Evolutionary conservation across 176 grass and related monocot genomes (phyloP), one percentile per base, ranked within the genome.

Genomic region (Ensete glaucum): DNA sequence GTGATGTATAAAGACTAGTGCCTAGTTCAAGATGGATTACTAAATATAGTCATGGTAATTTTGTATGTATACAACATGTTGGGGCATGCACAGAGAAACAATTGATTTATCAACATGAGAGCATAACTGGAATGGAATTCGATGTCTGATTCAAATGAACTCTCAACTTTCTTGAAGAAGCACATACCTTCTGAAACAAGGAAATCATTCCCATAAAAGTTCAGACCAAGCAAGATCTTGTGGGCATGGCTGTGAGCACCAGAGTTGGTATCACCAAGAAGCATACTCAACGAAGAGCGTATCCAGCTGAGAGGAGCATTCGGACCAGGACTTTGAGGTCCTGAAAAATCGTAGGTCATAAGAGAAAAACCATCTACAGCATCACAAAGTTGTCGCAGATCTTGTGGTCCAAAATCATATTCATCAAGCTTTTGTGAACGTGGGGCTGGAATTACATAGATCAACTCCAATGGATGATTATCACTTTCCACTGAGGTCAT

Each of bases 121-220:
- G 34, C 34, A 43, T 43, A 43, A 43, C 34, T 43, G 5, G 34
- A 43, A 43, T 43, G 34, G 34, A 6, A 43, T 43, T 43, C 34
- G 5, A 43, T 43, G 34, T 43, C 34, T 43, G 34, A 27, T 27
- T 8, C 63, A 26, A 50, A 1, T 0, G 8, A 73, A 26, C 53
- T 55, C 20, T 73, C 21, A 23, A 43, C 34, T 43, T 43, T 43
- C 34, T 43, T 43, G 34, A 1, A 17, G 11, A 64, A 71, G 68
- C 23, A 54, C 83, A 64, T 88, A 98, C 94, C 90, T 93, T 81
- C 77, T 54, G 86, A 85, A 76, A 98, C 76, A 70, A 91, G 66
- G 87, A 87, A 98, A 78, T 91, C 82, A n/a, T 98, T 98, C 78
- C 94, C 90, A 67, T 98, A 98, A 80, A 93, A 98, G 75, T 98